Base-by-base conservation (phyloP, 2,329 filamentous ascomycete species). In the Didymella pomorum region DNA sequence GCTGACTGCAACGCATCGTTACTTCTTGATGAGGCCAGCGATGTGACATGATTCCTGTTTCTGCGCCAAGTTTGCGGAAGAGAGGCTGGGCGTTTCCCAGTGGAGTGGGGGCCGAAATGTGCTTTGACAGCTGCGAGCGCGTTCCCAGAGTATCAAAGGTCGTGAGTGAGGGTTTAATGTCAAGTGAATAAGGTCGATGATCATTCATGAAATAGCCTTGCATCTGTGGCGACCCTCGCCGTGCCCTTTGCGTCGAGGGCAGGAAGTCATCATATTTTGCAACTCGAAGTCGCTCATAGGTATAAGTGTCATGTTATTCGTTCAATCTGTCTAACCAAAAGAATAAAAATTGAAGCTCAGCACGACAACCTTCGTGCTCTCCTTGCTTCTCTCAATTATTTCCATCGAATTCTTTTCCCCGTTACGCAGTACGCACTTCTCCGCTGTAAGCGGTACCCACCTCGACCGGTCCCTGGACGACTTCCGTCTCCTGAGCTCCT, bases 31-130 rank as follows among this genome's bases (percentile, higher is more conserved):
- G n/a, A 12, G 21, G 14, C 16, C 25, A 9, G 2, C 16, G 16
- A 26, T 6, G 20, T 31, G 2, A 2, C 18, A 6, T 14, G 31
- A 51, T 31, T 42, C 49, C 33, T 44, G 39, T 44, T 52, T 52
- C 26, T 42, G 28, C 26, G 39, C 39, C 49, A 52, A 52, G 49
- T 12, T 25, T 6, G 16, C 9, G 37, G 9, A 18, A 35, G 18
- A 20, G 39, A 44, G 39, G 49, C 41, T 52, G 18, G 35, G n/a
- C 35, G 4, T 20, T 9, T 28, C 14, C 20, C n/a, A 20, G 18
- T 28, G 18, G 26, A 20, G 21, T 35, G 49, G 16, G 39, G 49
- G 49, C 49, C 12, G 31, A 52, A 52, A 52, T 20, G 39, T 16
- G 14, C n/a, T n/a, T n/a, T n/a, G n/a, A n/a, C n/a, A n/a, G n/a